These are phyloP conservation scores for Fusarium lateritium DNA, from an alignment of 2,329 filamentous ascomycete genomes.

Conservation along the genomic window DNA sequence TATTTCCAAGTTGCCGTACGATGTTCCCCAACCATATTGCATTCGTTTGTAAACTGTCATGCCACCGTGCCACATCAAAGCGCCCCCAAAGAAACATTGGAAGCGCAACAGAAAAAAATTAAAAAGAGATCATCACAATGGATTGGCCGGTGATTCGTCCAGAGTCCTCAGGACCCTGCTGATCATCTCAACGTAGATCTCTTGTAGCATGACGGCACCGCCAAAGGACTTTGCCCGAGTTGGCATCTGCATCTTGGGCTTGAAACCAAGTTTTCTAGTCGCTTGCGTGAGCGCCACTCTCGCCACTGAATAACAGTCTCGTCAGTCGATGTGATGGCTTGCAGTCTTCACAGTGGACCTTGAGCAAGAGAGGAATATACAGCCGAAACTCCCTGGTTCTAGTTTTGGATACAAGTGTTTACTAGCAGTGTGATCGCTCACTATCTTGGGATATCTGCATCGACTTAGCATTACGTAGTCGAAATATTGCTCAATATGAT, in stretches of 20 bases:
- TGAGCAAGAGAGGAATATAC: slow-evolving; percentile 32
- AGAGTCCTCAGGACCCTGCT: slow-evolving; percentile 40
- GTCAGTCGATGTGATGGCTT: slow-evolving; percentile 25
- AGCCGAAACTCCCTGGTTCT: slow-evolving; percentile 25
- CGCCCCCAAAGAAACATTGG: slow-evolving; percentile 20
- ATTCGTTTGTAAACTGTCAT: slow-evolving; percentile 23
- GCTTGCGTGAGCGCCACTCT: slow-evolving; percentile 29
- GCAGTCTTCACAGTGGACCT: slow-evolving; percentile 28
- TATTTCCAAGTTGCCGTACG: slow-evolving; percentile 20
- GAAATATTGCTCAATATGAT: slow-evolving; percentile 32
- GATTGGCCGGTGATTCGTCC: slow-evolving; percentile 29
- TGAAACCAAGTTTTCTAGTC: slow-evolving; percentile 40
- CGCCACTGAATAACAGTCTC: slow-evolving; percentile 21
- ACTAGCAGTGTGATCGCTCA: neutral
- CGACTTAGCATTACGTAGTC: slow-evolving; percentile 24
- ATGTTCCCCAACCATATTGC: slow-evolving; percentile 13
- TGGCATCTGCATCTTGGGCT: slow-evolving; percentile 5
- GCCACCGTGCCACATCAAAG: slow-evolving; percentile 17
- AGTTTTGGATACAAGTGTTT: neutral
- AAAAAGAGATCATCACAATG: slow-evolving; percentile 10
- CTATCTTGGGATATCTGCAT: neutral
- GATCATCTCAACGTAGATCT: slow-evolving; percentile 44
- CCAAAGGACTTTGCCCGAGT: slow-evolving; percentile 29
- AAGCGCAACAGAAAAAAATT: slow-evolving; percentile 16
- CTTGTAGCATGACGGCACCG: slow-evolving; percentile 20